Conservation (phyloP, 139 green algal species). For the Asterochloris erici region DNA sequence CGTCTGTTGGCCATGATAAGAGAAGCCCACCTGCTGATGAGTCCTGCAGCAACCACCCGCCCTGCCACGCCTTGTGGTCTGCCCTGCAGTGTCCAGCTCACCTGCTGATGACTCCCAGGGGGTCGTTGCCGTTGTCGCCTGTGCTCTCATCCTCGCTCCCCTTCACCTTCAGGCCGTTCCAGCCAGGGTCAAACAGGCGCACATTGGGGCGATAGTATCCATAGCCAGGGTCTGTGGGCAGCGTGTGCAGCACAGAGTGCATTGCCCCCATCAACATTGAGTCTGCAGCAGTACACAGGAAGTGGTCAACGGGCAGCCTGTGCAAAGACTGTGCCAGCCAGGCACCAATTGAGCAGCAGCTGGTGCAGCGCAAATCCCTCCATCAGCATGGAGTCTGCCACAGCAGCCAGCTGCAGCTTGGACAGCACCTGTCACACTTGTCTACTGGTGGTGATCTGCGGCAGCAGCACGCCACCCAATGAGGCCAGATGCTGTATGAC, state of each 20-base stretch:
- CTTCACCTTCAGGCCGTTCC: constrained; percentile 14
- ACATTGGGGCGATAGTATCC: not conserved
- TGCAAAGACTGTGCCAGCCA: too few species aligned
- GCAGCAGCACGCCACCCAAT: too few species aligned
- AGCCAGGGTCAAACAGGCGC: constrained; percentile 15
- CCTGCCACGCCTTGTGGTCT: not conserved
- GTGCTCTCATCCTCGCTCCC: constrained; percentile 11
- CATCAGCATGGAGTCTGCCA: too few species aligned
- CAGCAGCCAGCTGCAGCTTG: too few species aligned
- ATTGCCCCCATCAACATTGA: constrained; percentile 6
- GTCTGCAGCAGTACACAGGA: not conserved
- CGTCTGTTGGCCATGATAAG: too few species aligned
- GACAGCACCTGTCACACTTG: too few species aligned
- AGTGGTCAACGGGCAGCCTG: not conserved
- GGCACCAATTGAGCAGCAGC: too few species aligned
- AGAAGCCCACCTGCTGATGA: too few species aligned
- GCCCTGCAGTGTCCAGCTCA: not conserved
- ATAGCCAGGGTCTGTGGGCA: constrained; percentile 18
- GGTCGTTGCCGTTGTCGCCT: constrained; percentile 14
- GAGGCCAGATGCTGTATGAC: not conserved
- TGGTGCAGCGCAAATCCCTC: too few species aligned
- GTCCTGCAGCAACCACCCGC: too few species aligned
- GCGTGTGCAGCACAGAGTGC: not conserved
- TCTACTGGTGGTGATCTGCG: too few species aligned
- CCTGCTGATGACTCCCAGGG: constrained; percentile 2